These are phyloP conservation scores for Rhodomyrtus tomentosa DNA, from an alignment of 345 rosid genomes.

Conservation along the genomic window DNA sequence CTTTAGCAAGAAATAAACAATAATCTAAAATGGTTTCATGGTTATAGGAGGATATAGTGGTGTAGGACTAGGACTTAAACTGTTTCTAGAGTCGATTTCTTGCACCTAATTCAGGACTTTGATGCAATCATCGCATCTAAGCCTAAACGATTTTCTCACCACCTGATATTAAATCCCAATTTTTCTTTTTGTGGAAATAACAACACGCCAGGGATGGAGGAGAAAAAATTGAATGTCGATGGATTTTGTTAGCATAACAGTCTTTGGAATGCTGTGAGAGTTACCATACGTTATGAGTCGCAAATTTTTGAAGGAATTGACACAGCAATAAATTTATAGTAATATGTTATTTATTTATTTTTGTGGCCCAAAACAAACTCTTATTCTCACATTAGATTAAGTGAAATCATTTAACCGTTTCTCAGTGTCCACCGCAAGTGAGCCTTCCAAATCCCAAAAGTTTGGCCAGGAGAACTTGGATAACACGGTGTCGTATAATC, in stretches of 20 bases:
- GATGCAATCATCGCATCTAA: background rate
- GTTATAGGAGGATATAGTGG: background rate
- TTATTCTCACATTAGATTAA: too few species aligned
- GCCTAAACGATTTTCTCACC: background rate
- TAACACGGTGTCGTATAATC: background rate
- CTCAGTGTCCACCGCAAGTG: too few species aligned
- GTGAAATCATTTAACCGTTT: too few species aligned
- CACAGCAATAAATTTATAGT: too few species aligned
- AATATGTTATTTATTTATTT: too few species aligned
- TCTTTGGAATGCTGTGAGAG: too few species aligned
- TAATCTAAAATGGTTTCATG: background rate
- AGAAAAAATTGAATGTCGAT: background rate
- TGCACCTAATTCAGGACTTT: accelerated
- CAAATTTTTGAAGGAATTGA: too few species aligned
- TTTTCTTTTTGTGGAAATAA: background rate
- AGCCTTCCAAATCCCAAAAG: background rate
- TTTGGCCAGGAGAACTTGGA: background rate
- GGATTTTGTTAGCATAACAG: too few species aligned
- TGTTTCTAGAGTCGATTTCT: background rate
- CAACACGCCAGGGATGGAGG: background rate
- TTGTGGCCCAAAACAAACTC: too few species aligned
- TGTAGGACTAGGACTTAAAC: too few species aligned
- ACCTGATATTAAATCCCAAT: too few species aligned
- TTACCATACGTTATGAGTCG: too few species aligned
- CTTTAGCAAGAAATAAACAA: background rate